Evolutionary conservation across 2,329 filamentous ascomycete species (phyloP), one percentile per base, ranked within the genome.

Genomic region (Cordyceps cateniannulata): DNA sequence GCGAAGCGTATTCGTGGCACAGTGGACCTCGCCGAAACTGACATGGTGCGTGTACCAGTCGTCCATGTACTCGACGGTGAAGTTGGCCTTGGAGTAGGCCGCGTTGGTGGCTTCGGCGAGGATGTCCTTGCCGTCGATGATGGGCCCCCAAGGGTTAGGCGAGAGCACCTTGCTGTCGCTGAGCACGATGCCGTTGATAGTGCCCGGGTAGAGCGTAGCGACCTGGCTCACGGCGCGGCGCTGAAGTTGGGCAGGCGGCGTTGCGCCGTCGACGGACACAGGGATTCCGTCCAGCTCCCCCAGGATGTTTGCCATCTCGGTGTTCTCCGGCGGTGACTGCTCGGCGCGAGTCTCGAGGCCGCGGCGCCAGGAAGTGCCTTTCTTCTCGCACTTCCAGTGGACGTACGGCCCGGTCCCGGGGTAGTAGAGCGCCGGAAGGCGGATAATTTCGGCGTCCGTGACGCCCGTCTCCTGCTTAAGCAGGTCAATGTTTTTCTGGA

Each of bases 401-500:
- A 38, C 14, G 40, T 38, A 55, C 16, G 12, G 6, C 6, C 27
- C 22, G 4, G 38, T 44, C 16, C 29, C 20, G 14, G 53, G 53
- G 29, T 68, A 64, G 27, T 64, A 70, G 1, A 63, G 35, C 3
- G 60, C 42, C 0, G 69, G 67, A 0, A 70, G 53, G 1, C 67
- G 66, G 24, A 66, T 44, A 8, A 71, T 66, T 1, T 71, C 68
- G 1, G 57, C 53, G 0, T 68, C 60, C 0, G 63, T 65, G 24
- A 71, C 48, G 1, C 67, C 67, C 1, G 67, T 69, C 60, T 69
- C 69, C 0, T 29, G 42, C 54, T 66, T 66, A 9, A 71, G 52
- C 1, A 66, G 65, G 1, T 62, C 55, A 0, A 71, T 29, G 18
- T 70, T 71, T 0, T 35, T 59, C n/a, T 67, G 61, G 18, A 70